A percentile compares a stretch with the other conserved stretches of the same genome.
These are phyloP conservation scores for Tylopilus felleus DNA, from an alignment of 768 basidiomycete genomes.

Conservation along the genomic window DNA sequence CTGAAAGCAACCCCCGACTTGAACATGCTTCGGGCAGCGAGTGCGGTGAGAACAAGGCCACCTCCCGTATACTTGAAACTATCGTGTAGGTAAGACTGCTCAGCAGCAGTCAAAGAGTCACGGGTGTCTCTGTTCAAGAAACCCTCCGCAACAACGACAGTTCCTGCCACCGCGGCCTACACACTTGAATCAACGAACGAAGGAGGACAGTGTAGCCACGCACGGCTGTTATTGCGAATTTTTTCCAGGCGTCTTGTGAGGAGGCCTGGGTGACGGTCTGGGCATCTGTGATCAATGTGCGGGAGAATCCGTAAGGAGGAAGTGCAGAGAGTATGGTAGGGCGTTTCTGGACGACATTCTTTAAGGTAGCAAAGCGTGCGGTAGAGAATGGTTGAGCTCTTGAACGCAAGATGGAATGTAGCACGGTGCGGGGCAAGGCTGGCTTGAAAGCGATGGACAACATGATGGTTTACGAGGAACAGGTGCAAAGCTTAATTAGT, in stretches of 20 bases:
- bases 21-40: conserved; percentile 78
- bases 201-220: conserved; percentile 13
- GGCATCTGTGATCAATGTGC: conserved; percentile 51
- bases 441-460: conserved; percentile 9
- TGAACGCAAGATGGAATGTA: conserved; percentile 20
- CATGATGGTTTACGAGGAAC: conserved; percentile 14
- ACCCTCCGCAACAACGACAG: conserved; percentile 58
- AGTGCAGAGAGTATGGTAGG: conserved; percentile 20
- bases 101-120: conserved; percentile 56
- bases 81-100: conserved; percentile 69
- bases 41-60: conserved; percentile 72
- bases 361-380: conserved; percentile 11
- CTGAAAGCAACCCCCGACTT: conserved; percentile 62
- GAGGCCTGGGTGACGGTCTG: conserved; percentile 35
- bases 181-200: background rate
- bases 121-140: conserved; percentile 79
- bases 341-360: conserved; percentile 30
- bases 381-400: conserved; percentile 22
- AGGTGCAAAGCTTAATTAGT: conserved; percentile 6
- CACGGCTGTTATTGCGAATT: conserved; percentile 53
- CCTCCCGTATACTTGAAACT: conserved; percentile 83
- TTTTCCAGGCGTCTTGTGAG: conserved; percentile 45
- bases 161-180: conserved; percentile 71
- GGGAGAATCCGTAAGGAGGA: conserved; percentile 32
- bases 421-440: conserved; percentile 18